phyloP scores from a whole-genome alignment of 495 filamentous ascomycete genomes.

The Glutinoglossum americanum region DNA sequence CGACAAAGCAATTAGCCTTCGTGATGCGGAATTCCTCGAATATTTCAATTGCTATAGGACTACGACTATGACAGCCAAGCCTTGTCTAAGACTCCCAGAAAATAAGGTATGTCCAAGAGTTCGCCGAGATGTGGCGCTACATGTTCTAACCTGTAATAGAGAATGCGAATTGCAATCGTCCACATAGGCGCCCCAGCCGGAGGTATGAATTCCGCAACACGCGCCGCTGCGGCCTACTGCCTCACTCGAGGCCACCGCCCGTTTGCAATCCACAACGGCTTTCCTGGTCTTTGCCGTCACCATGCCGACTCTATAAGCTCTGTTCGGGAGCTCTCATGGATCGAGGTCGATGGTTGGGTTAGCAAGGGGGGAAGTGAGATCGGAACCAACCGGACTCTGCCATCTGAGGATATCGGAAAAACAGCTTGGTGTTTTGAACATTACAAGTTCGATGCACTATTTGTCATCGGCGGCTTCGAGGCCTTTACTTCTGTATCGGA shows the following conservation, averaged over 20 bases:
- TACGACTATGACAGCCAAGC: slow-evolving; percentile 54
- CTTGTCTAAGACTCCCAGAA: slow-evolving; percentile 37
- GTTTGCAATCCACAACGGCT: slow-evolving; percentile 87
- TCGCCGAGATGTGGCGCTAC: neutral
- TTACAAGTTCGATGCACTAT: slow-evolving; percentile 77
- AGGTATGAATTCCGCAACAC: slow-evolving; percentile 94
- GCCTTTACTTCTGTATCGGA: slow-evolving; percentile 83
- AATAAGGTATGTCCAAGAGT: slow-evolving; percentile 36
- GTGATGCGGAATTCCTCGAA: slow-evolving; percentile 87
- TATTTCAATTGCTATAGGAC: slow-evolving; percentile 77
- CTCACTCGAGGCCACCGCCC: slow-evolving; percentile 81
- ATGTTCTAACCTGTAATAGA: slow-evolving; percentile 22
- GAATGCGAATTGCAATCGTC: slow-evolving; percentile 83
- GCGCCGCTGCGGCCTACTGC: slow-evolving; percentile 91
- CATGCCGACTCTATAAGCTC: slow-evolving; percentile 60
- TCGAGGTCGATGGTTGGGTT: slow-evolving; percentile 89
- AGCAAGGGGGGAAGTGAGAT: slow-evolving; percentile 95
- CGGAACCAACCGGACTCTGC: slow-evolving; percentile 86
- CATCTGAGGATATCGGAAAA: slow-evolving; percentile 56
- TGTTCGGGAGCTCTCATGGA: slow-evolving; percentile 68
- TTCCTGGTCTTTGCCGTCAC: slow-evolving; percentile 83
- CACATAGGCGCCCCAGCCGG: slow-evolving; percentile 97
- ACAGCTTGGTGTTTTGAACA: slow-evolving; percentile 70
- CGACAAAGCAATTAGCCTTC: slow-evolving; percentile 57
- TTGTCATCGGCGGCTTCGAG: slow-evolving; percentile 91